These are phyloP conservation scores for Psilocybe cyanescens DNA, from an alignment of 768 basidiomycete genomes.

Conservation along the genomic window DNA sequence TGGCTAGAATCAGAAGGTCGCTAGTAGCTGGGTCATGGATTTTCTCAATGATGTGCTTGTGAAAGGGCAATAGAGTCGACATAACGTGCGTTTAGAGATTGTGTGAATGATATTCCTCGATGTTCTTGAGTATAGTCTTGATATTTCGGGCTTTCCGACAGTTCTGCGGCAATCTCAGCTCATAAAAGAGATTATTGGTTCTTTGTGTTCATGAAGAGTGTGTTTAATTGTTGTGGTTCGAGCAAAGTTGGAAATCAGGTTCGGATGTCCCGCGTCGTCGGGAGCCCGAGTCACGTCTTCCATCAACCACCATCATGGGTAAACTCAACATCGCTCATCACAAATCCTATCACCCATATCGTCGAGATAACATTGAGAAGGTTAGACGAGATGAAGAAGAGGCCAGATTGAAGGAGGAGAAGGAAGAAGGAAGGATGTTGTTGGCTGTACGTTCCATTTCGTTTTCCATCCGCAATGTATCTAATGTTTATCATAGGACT, in stretches of 20 bases:
- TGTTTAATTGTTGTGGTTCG: slow-evolving; percentile 7
- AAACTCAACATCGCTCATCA: slow-evolving; percentile 90
- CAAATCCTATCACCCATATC: slow-evolving; percentile 89
- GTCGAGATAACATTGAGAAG: slow-evolving; percentile 82
- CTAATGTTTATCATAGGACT: slow-evolving; percentile 52
- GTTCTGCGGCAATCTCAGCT: not conserved
- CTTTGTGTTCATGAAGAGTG: not conserved
- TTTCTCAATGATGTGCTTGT: slow-evolving; percentile 66
- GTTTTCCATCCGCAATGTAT: not conserved
- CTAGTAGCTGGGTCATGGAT: slow-evolving; percentile 76
- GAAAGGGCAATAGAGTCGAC: slow-evolving; percentile 64
- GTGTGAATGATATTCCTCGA: not conserved
- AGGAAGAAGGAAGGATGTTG: slow-evolving; percentile 67
- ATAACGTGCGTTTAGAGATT: slow-evolving; percentile 27
- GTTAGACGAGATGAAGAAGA: slow-evolving; percentile 85
- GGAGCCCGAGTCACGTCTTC: not conserved
- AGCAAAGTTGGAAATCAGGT: not conserved
- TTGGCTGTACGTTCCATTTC: slow-evolving; percentile 60
- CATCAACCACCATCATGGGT: slow-evolving; percentile 54
- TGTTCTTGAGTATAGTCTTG: not conserved
- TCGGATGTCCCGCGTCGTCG: not conserved
- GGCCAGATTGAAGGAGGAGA: slow-evolving; percentile 64
- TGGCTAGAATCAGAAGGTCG: slow-evolving; percentile 80
- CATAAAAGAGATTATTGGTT: not conserved
- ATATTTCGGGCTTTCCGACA: not conserved